Percentiles rank a stretch among this genome's conserved stretches.
Evolutionary conservation across 805 yeast species (phyloP).

Genomic region (Torulaspora delbrueckii): DNA sequence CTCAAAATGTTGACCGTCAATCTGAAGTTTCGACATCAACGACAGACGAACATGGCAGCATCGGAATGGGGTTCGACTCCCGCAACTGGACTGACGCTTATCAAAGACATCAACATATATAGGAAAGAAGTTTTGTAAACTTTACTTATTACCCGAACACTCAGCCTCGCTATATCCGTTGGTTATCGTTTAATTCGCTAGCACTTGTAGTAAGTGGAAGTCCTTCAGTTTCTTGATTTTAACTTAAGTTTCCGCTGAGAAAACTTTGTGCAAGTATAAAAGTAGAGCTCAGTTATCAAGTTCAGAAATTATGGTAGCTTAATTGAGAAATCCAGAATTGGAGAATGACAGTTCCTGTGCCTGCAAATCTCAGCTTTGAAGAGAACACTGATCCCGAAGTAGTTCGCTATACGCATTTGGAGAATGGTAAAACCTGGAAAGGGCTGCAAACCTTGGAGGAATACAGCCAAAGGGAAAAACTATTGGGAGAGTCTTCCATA

Average conservation of each 20-base stretch:
- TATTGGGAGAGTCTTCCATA: conserved; percentile 30
- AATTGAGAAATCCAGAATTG: neutral
- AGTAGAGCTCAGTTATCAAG: neutral
- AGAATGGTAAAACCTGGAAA: conserved; percentile 36
- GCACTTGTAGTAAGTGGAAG: conserved; percentile 9
- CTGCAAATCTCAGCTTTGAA: conserved; percentile 15
- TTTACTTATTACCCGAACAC: neutral
- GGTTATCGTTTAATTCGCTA: conserved; percentile 4
- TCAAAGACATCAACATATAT: conserved; percentile 9
- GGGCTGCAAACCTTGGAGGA: conserved; percentile 32
- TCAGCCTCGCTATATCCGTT: neutral
- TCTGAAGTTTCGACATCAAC: conserved; percentile 1
- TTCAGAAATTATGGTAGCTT: neutral
- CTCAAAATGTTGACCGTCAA: conserved; percentile 23
- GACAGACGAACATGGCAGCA: conserved; percentile 4
- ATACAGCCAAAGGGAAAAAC: conserved; percentile 37
- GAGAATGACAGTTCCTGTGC: conserved; percentile 7
- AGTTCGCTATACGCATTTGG: conserved; percentile 36
- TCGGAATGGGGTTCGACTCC: conserved; percentile 1
- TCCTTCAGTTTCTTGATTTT: neutral
- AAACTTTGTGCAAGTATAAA: neutral
- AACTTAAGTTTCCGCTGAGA: neutral
- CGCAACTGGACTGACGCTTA: conserved; percentile 6
- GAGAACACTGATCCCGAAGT: conserved; percentile 32
- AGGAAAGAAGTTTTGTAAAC: conserved; percentile 2